Evolutionary conservation across 176 grass and related monocot species (phyloP).

Genomic region (Oryza glumipatula): DNA sequence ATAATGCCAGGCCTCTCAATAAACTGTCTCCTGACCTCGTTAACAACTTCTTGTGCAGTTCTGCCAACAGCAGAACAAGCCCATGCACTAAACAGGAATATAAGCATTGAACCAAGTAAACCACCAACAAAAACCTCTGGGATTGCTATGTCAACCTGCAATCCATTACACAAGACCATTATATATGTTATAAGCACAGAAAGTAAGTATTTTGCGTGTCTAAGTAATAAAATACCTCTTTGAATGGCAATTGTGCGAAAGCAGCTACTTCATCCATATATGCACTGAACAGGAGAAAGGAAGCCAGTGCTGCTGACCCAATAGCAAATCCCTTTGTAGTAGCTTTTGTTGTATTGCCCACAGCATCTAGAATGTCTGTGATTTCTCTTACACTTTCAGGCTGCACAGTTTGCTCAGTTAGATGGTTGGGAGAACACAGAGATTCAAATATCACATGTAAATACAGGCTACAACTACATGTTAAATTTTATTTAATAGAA

Average conservation of each 20-base stretch:
- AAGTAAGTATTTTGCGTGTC: slow-evolving; percentile 19
- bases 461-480: slow-evolving; percentile 20
- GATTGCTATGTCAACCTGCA: slow-evolving; percentile 95
- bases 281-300: slow-evolving; percentile 97
- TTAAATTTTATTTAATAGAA: background rate
- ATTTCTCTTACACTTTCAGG: slow-evolving; percentile 99
- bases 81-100: slow-evolving; percentile 99
- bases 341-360: slow-evolving; percentile 98
- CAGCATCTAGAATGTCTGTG: slow-evolving; percentile 95
- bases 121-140: slow-evolving; percentile 98
- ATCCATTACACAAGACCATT: slow-evolving; percentile 26
- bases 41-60: slow-evolving; percentile 99
- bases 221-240: slow-evolving; percentile 63
- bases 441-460: background rate
- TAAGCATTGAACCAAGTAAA: slow-evolving; percentile 98
- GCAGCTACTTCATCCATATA: slow-evolving; percentile 99
- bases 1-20: slow-evolving; percentile 99
- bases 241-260: slow-evolving; percentile 83
- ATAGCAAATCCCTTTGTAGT: slow-evolving; percentile 99
- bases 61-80: slow-evolving; percentile 97
- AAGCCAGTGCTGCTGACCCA: slow-evolving; percentile 96
- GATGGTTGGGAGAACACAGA: slow-evolving; percentile 14
- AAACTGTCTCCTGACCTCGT: slow-evolving; percentile 98
- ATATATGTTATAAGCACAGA: slow-evolving; percentile 27
- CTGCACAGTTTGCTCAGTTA: slow-evolving; percentile 51